Evolutionary conservation across 176 grass and related monocot genomes (phyloP), one percentile per base, ranked within the genome.

Genomic region (Dactylis glomerata): DNA sequence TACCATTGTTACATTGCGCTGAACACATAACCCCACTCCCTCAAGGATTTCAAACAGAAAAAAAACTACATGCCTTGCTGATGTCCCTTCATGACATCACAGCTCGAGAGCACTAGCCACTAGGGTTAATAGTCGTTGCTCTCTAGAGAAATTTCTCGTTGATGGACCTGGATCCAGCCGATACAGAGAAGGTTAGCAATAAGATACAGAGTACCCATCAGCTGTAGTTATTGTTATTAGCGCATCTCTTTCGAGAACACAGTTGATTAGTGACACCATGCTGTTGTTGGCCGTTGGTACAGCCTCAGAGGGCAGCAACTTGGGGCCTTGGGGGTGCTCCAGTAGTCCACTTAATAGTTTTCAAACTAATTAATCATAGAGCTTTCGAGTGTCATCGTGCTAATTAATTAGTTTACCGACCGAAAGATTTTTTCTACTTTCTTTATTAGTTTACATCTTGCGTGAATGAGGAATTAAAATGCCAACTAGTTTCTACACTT

Each of bases 1-100:
- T 20, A 20, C 0, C 17, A 52, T 52, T 52, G 49, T 52, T 20
- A 20, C 16, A 52, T 52, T 20, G 14, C 47, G 10, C 47, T 6
- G 3, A 17, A 5, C 47, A 19, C 47, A 17, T 17, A 52, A 52
- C 44, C 42, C 44, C 0, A 13, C 44, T 45, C 44, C 44, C 0
- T 52, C 17, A 52, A 52, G 49, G 49, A 7, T 7, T 5, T 7
- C 7, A 0, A 17, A 50, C n/a, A n/a, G n/a, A 50, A 50, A 50
- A 16, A 17, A 49, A 49, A 37, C 40, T 34, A 37, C 52, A 2
- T 13, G 41, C 36, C 15, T 62, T 65, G 78, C 58, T 92, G 89
- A 87, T 82, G 81, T 80, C n/a, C 67, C 40, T 37, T 10, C 30
- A 86, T 92, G 86, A 92, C 84, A 75, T 94, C 92, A 80, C 59